Evolutionary conservation across 1,284 basidiomycete species (phyloP), one percentile per base, ranked within the genome.

Genomic region (Stereum hirsutum): DNA sequence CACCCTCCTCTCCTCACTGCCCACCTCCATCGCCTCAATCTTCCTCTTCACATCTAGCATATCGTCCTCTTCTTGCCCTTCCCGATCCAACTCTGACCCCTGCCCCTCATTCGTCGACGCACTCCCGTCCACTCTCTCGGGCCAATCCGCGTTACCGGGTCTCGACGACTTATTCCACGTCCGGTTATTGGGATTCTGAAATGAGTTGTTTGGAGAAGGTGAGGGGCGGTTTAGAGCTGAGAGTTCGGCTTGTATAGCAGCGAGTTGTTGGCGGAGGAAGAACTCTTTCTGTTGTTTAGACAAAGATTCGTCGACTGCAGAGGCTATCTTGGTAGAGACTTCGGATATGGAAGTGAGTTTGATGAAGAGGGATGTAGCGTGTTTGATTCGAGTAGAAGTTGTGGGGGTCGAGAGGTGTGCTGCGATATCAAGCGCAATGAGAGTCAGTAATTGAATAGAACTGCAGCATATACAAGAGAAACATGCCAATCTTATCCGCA

Each of bases 171-270:
- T n/a, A n/a, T n/a, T n/a, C n/a, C n/a, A n/a, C n/a, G n/a, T n/a
- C n/a, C n/a, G n/a, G n/a, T n/a, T n/a, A n/a, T n/a, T n/a, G n/a
- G n/a, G n/a, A n/a, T n/a, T n/a, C n/a, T n/a, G n/a, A n/a, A n/a
- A n/a, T n/a, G n/a, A n/a, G n/a, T n/a, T n/a, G n/a, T n/a, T n/a
- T n/a, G n/a, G n/a, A n/a, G n/a, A n/a, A n/a, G 57, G n/a, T n/a
- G n/a, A n/a, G n/a, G n/a, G n/a, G n/a, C n/a, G n/a, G n/a, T n/a
- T n/a, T n/a, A 89, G 67, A 14, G 66, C 68, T 30, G 82, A 78
- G 10, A 94, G 72, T 61, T 95, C 91, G 42, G 88, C 81, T 54
- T 92, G 87, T 52, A 94, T 93, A 8, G 87, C 89, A 24, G 87
- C 82, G 37, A 92, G 77, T 57, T 94, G 91, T 57, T 94, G 90